Evolutionary conservation across 2,329 filamentous ascomycete species (phyloP).

Genomic region (Knufia fluminis): DNA sequence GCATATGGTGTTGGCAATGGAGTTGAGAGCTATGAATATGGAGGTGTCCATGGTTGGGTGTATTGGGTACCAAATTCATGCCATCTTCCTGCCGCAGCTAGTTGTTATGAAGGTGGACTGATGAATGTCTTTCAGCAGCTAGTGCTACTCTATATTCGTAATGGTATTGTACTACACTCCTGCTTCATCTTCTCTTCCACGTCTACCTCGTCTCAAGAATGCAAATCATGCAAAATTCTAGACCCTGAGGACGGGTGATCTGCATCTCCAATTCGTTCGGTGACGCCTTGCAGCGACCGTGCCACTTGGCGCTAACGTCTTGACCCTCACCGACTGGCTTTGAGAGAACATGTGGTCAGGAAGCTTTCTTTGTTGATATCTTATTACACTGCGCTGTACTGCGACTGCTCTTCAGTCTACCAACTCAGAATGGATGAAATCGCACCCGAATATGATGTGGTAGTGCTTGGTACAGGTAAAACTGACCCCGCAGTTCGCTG

Average conservation of each 20-base stretch:
- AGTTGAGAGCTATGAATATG: background rate
- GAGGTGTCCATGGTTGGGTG: too few species aligned
- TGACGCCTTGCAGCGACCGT: conserved; percentile 4
- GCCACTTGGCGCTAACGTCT: conserved; percentile 2
- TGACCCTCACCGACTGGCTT: conserved; percentile 9
- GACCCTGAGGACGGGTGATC: background rate
- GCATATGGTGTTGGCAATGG: background rate
- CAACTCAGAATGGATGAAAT: conserved; percentile 81
- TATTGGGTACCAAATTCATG: too few species aligned
- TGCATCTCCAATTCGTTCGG: background rate
- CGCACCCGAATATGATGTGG: conserved; percentile 94
- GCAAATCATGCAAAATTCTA: too few species aligned
- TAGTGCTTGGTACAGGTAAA: conserved; percentile 92
- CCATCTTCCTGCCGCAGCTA: too few species aligned
- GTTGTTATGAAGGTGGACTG: too few species aligned
- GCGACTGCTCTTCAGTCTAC: conserved; percentile 4
- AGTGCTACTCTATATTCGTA: too few species aligned
- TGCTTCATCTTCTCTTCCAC: too few species aligned
- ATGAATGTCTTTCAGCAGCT: too few species aligned
- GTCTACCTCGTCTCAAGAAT: too few species aligned
- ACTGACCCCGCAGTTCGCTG: conserved; percentile 30
- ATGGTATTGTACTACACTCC: too few species aligned
- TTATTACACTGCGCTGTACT: background rate
- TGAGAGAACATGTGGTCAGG: background rate
- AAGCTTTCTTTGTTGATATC: conserved; percentile 5